Evolutionary conservation across 176 grass and related monocot species (phyloP).

Genomic region (Dactylis glomerata): DNA sequence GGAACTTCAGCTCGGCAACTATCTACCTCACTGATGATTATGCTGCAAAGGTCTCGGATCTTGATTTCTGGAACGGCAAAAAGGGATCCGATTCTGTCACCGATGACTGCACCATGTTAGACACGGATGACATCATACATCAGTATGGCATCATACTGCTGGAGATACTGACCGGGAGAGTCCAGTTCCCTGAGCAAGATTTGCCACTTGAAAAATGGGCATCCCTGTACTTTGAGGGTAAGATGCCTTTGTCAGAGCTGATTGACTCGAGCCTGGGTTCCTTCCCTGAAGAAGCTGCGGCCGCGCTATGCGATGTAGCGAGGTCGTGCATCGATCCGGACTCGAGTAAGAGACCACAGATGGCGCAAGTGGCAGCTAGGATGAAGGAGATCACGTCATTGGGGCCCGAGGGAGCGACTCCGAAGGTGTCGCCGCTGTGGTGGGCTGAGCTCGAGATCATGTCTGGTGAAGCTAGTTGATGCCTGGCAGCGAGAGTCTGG

Average conservation of each 20-base stretch:
- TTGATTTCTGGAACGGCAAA: slow-evolving; percentile 41
- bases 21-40: slow-evolving; percentile 79
- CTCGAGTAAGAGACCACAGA: slow-evolving; percentile 48
- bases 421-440: slow-evolving; percentile 84
- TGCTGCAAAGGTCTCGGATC: slow-evolving; percentile 66
- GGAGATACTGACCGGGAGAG: slow-evolving; percentile 64
- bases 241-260: slow-evolving; percentile 43
- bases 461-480: slow-evolving; percentile 11
- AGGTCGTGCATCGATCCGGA: slow-evolving; percentile 50
- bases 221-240: slow-evolving; percentile 24
- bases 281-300: slow-evolving; percentile 28
- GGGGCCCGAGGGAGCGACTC: slow-evolving; percentile 63
- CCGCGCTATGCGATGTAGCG: slow-evolving; percentile 52
- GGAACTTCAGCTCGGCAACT: slow-evolving; percentile 37
- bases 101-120: not conserved
- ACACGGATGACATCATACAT: slow-evolving; percentile 37
- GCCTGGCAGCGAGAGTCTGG: not conserved
- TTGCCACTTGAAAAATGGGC: slow-evolving; percentile 27
- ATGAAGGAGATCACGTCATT: slow-evolving; percentile 63
- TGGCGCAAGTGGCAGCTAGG: slow-evolving; percentile 43
- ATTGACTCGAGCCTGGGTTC: slow-evolving; percentile 45
- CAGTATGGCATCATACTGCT: slow-evolving; percentile 62
- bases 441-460: slow-evolving; percentile 97
- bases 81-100: slow-evolving; percentile 9
- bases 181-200: slow-evolving; percentile 36